These are phyloP conservation scores for Heritiera fomes DNA, from an alignment of 345 rosid genomes.

Conservation along the genomic window DNA sequence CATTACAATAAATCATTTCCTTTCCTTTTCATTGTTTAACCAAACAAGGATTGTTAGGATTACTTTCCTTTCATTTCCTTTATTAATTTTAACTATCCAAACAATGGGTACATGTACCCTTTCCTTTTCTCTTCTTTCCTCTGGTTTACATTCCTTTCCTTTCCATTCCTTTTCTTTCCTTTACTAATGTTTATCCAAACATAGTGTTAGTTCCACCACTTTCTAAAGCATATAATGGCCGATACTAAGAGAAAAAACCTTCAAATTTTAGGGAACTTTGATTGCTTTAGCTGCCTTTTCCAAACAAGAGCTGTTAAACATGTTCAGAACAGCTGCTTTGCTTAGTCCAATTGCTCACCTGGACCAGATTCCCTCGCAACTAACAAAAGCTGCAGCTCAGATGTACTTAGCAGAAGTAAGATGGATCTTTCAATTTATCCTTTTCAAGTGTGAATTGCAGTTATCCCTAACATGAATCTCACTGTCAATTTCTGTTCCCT, in stretches of 20 bases:
- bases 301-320: constrained; percentile 33
- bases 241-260: neutral
- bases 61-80: too few species aligned
- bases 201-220: neutral
- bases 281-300: constrained; percentile 55
- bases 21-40: too few species aligned
- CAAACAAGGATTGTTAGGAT: too few species aligned
- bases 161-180: too few species aligned
- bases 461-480: neutral
- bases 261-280: constrained; percentile 45
- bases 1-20: too few species aligned
- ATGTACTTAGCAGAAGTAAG: constrained; percentile 45
- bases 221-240: neutral
- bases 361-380: constrained; percentile 40
- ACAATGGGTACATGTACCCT: too few species aligned
- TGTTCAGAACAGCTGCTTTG: constrained; percentile 53
- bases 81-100: too few species aligned
- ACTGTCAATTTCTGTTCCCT: neutral
- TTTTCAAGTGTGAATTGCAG: neutral
- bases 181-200: too few species aligned
- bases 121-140: too few species aligned
- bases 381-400: constrained; percentile 37
- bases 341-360: constrained; percentile 51
- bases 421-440: neutral
- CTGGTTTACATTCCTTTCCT: too few species aligned